Base-by-base conservation (phyloP, 768 basidiomycete species). In the Naganishia friedmannii region DNA sequence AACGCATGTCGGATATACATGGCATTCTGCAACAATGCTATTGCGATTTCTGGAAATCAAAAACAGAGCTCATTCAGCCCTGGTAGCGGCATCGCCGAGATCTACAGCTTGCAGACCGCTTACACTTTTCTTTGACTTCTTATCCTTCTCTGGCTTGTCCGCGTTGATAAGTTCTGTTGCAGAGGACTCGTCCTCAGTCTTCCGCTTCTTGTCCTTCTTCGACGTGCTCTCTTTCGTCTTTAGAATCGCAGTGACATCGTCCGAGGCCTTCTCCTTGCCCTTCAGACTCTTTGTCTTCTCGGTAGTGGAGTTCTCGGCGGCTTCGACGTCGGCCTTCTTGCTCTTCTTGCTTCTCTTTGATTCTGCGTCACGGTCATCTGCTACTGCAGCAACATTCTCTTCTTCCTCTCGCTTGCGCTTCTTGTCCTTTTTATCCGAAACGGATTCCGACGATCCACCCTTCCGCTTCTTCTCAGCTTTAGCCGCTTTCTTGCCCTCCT, bases 201-300 rank as follows among this genome's bases (percentile, higher is more conserved):
- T 12, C 21, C 51, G 32, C 28, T 31, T 56, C 23, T 34, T 56
- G 6, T 39, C 19, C 42, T 67, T 70, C 57, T 53, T 58, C 2
- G 42, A 42, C 15, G 7, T 42, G 42, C 42, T 42, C 39, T 68
- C 69, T 15, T 70, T 37, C 21, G 53, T 45, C 68, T 71, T 70
- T 68, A 68, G 54, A 15, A 19, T 51, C 32, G 23, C 69, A 69
- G 66, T n/a, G 26, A 32, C 23, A 37, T 60, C 54, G 57, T 71
- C 26, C 67, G 57, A 1, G 29, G 23, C 54, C 53, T 68, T 58
- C 66, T 56, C 29, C 46, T 73, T 67, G 15, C 58, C 57, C n/a
- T 70, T 70, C 13, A 37, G 34, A 37, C 54, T 66, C 53, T 70
- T 70, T n/a, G 53, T 23, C 28, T 65, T 70, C 37, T 39, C 65